Evolutionary conservation across 352 stramenopile genomes (phyloP).

Genomic region (Globisporangium abappressorium): DNA sequence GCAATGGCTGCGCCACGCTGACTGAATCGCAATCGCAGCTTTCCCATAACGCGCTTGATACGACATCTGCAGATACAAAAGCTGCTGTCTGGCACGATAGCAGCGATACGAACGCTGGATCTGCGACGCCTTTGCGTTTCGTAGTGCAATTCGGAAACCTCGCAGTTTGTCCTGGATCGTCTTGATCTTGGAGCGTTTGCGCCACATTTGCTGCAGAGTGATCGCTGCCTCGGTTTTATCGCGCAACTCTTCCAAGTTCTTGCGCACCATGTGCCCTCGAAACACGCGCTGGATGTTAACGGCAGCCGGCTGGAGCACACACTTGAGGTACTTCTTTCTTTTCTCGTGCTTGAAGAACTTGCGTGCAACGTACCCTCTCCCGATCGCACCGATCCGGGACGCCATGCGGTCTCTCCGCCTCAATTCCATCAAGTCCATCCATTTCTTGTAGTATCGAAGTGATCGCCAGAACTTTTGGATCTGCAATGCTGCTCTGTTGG

Average conservation of each 20-base stretch:
- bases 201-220: slow-evolving; percentile 76
- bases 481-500: slow-evolving; percentile 26
- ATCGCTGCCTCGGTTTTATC: slow-evolving; percentile 67
- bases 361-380: slow-evolving; percentile 51
- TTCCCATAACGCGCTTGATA: slow-evolving; percentile 46
- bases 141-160: slow-evolving; percentile 43
- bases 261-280: slow-evolving; percentile 56
- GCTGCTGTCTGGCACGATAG: slow-evolving; percentile 41
- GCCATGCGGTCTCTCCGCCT: slow-evolving; percentile 56
- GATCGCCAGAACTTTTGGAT: slow-evolving; percentile 60
- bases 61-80: slow-evolving; percentile 38
- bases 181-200: slow-evolving; percentile 38
- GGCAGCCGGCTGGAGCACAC: slow-evolving; percentile 45
- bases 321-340: slow-evolving; percentile 34
- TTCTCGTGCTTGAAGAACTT: slow-evolving; percentile 55
- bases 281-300: slow-evolving; percentile 68
- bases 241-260: slow-evolving; percentile 43
- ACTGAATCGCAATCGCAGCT: slow-evolving; percentile 61
- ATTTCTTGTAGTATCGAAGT: slow-evolving; percentile 41
- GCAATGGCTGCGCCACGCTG: slow-evolving; percentile 65
- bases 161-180: slow-evolving; percentile 35
- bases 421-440: slow-evolving; percentile 46
- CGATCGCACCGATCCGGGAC: slow-evolving; percentile 57
- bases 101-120: slow-evolving; percentile 69
- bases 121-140: slow-evolving; percentile 30